Percentiles rank a stretch among this genome's conserved stretches.
Evolutionary conservation across 1,284 basidiomycete genomes (phyloP).

Genomic region (Cryptococcus depauperatus): DNA sequence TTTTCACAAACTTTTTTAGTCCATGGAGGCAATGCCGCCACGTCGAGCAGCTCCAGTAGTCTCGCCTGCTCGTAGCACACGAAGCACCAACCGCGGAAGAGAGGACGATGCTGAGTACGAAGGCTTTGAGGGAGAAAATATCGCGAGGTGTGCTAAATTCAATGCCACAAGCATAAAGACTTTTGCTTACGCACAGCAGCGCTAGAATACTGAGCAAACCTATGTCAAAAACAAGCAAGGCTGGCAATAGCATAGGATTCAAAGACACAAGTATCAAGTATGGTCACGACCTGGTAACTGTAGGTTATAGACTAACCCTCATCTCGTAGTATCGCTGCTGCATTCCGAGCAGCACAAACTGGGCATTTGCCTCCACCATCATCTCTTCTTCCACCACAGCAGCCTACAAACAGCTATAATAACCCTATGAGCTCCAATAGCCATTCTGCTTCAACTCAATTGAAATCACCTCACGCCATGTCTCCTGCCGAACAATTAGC

Average conservation of each 20-base stretch:
- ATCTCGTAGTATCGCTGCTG: slow-evolving; percentile 24
- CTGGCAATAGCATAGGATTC: slow-evolving; percentile 14
- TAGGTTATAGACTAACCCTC: too few relatives aligned
- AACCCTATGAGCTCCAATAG: slow-evolving; percentile 5
- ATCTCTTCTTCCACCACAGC: too few relatives aligned
- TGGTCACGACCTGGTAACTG: slow-evolving; percentile 6
- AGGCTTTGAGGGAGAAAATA: slow-evolving; percentile 28
- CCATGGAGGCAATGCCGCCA: slow-evolving; percentile 20
- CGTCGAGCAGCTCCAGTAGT: slow-evolving; percentile 13
- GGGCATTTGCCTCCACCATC: slow-evolving; percentile 4
- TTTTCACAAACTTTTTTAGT: too few relatives aligned
- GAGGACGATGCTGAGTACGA: slow-evolving; percentile 13
- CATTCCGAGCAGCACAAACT: slow-evolving; percentile 30
- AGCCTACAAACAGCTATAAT: not conserved
- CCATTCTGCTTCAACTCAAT: not conserved
- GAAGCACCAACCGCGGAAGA: slow-evolving; percentile 9
- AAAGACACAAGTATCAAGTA: slow-evolving; percentile 38
- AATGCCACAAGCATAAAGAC: not conserved
- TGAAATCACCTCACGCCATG: slow-evolving; percentile 1
- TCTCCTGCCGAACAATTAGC: slow-evolving; percentile 22
- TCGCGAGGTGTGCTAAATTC: slow-evolving; percentile 22
- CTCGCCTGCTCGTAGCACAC: slow-evolving; percentile 22
- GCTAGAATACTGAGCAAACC: slow-evolving; percentile 21
- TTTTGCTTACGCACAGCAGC: not conserved
- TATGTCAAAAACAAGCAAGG: slow-evolving; percentile 7